Evolutionary conservation across 345 rosid genomes (phyloP).

Genomic region (Gossypium ekmanianum): DNA sequence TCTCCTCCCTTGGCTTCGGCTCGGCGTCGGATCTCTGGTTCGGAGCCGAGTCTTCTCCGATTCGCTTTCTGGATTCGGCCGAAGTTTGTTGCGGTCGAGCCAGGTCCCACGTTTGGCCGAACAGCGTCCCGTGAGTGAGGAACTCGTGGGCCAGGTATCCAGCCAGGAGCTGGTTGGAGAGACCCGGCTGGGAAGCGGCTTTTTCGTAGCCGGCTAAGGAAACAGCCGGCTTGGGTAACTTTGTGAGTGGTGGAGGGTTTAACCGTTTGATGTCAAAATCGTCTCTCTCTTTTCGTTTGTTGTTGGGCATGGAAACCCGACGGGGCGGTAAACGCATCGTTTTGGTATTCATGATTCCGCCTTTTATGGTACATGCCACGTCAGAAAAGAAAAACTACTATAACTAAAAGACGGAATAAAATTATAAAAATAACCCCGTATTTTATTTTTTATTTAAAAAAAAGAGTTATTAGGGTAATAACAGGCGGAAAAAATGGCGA

Average conservation of each 20-base stretch:
- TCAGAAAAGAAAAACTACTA: conserved; percentile 12
- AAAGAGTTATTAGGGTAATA: neutral
- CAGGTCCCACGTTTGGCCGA: conserved; percentile 59
- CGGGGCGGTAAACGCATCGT: conserved; percentile 91
- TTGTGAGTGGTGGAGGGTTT: conserved; percentile 14
- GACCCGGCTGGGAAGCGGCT: conserved; percentile 20
- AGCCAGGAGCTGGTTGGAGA: conserved; percentile 61
- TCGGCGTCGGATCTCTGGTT: conserved; percentile 10
- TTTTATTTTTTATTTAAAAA: neutral
- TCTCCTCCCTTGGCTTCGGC: conserved; percentile 31
- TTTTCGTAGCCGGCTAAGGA: conserved; percentile 19
- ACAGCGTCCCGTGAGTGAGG: conserved; percentile 66
- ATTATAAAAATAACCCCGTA: neutral
- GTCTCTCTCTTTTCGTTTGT: conserved; percentile 68
- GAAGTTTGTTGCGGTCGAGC: conserved; percentile 26
- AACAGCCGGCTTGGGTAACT: conserved; percentile 24
- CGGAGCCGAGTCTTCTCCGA: neutral
- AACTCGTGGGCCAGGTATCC: conserved; percentile 86
- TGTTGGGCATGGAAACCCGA: conserved; percentile 50
- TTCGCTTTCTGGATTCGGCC: conserved; percentile 25
- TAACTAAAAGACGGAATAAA: neutral
- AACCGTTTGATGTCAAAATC: conserved; percentile 32
- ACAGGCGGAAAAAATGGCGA: neutral
- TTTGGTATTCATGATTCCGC: conserved; percentile 49
- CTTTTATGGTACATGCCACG: conserved; percentile 65